Conservation (phyloP, 2,329 filamentous ascomycete genomes). For the Dactylellina haptotyla region DNA sequence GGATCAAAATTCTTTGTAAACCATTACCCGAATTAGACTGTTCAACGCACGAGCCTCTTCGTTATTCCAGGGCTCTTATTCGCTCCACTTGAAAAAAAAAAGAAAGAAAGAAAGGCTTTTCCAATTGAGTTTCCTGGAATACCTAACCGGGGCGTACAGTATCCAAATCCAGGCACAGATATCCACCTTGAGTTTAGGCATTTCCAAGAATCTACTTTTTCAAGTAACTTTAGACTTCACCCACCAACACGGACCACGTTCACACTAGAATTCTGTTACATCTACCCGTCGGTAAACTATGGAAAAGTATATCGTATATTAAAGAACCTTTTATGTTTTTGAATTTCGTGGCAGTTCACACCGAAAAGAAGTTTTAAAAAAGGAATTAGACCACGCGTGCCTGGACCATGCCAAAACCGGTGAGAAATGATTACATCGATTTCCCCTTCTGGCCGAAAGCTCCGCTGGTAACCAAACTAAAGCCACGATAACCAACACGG, state of each 20-base stretch:
- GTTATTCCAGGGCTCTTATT: too few species aligned
- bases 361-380: not conserved
- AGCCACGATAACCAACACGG: not conserved
- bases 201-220: not conserved
- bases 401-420: slow-evolving; percentile 46
- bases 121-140: not conserved
- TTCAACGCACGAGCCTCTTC: too few species aligned
- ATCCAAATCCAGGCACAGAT: slow-evolving; percentile 10
- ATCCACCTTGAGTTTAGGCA: not conserved
- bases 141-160: slow-evolving; percentile 2
- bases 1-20: too few species aligned
- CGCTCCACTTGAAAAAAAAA: too few species aligned
- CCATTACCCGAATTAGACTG: too few species aligned
- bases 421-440: not conserved
- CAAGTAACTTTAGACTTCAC: not conserved
- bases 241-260: not conserved
- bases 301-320: too few species aligned
- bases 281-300: too few species aligned
- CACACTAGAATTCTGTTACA: not conserved
- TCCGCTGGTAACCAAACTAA: not conserved
- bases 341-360: not conserved
- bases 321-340: too few species aligned
- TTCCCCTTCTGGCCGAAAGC: not conserved
- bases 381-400: slow-evolving; percentile 6
- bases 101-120: not conserved